Conservation (phyloP, 805 yeast genomes). For the Candida sithepensis region DNA sequence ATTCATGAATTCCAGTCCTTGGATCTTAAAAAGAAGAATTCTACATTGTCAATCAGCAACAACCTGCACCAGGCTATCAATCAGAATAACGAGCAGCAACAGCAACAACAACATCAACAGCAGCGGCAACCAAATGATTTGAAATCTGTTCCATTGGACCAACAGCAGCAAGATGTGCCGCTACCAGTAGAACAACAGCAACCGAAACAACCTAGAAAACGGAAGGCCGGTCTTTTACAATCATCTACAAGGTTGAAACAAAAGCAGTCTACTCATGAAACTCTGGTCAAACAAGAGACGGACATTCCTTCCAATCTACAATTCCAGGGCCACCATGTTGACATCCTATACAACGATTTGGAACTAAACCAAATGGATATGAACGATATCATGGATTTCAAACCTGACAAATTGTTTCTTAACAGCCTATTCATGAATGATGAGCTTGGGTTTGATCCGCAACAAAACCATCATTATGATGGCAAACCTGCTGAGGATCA, state of each 20-base stretch:
- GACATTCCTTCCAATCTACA: not conserved
- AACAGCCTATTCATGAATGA: not conserved
- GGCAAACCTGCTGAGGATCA: not conserved
- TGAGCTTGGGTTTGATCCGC: not conserved
- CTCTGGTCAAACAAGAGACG: not conserved
- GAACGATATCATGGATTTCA: slow-evolving; percentile 5
- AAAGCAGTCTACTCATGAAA: not conserved
- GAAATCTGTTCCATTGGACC: not conserved
- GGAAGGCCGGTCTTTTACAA: not conserved
- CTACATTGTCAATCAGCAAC: not conserved
- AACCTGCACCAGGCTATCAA: not conserved
- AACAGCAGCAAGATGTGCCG: not conserved
- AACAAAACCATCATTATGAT: not conserved
- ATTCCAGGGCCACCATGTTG: not conserved
- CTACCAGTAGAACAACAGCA: not conserved
- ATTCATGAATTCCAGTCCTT: not conserved
- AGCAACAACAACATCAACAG: not conserved
- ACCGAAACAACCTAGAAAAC: not conserved
- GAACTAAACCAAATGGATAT: slow-evolving; percentile 2
- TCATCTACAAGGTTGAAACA: not conserved
- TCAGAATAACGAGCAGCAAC: not conserved
- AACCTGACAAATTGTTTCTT: slow-evolving; percentile 10
- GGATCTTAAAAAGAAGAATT: not conserved
- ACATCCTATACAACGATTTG: slow-evolving; percentile 2
- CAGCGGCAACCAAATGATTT: not conserved